A percentile compares a stretch with the other conserved stretches of the same genome.
Evolutionary conservation across 441 rosid species (phyloP).

Genomic region (Croton setiger): DNA sequence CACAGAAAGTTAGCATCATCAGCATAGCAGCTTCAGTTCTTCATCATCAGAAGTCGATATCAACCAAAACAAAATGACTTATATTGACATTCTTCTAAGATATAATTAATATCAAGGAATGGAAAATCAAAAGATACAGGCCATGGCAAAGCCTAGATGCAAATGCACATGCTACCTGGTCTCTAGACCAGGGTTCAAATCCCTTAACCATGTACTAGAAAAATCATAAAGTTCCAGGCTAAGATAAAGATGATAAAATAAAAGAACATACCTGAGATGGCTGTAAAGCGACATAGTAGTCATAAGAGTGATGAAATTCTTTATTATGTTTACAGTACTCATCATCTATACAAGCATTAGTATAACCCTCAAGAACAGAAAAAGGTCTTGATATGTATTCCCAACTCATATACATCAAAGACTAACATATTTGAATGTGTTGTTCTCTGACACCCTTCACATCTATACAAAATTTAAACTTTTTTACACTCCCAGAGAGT

Average conservation of each 20-base stretch:
- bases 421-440: neutral
- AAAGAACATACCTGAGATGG: neutral
- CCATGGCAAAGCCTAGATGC: too few species aligned
- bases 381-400: neutral
- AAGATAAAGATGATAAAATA: neutral
- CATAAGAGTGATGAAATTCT: conserved; percentile 1
- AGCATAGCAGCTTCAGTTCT: too few species aligned
- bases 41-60: too few species aligned
- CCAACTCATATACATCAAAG: conserved; percentile 4
- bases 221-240: neutral
- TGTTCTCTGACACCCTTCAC: conserved; percentile 1
- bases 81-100: too few species aligned
- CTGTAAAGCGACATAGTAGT: neutral
- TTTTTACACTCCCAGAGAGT: neutral
- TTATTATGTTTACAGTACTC: conserved; percentile 17
- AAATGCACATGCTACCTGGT: too few species aligned
- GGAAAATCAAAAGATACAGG: too few species aligned
- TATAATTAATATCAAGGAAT: too few species aligned
- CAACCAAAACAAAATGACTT: too few species aligned
- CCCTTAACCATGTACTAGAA: neutral
- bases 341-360: conserved; percentile 5
- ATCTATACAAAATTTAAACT: conserved; percentile 29
- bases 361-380: conserved; percentile 13
- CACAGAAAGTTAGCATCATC: too few species aligned
- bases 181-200: neutral